phyloP scores from a whole-genome alignment of 2,329 filamentous ascomycete genomes.

The Acrocalymma vagum region DNA sequence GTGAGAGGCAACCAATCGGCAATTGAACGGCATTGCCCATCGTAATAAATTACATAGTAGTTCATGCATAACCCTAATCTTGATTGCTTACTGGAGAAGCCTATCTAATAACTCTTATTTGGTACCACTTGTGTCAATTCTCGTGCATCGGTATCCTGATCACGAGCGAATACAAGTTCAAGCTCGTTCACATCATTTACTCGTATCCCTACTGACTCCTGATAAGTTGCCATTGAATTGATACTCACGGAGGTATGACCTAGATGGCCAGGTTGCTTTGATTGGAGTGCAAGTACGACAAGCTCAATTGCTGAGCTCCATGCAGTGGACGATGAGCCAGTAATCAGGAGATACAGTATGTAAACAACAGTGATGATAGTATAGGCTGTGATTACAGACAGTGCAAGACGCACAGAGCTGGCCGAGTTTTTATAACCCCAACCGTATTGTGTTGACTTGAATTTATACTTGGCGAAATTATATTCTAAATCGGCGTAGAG shows the following conservation, averaged over 20 bases:
- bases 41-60: no score
- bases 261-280: conserved; percentile 5
- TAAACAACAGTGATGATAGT: conserved; percentile 4
- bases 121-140: not conserved
- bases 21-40: no score
- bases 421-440: conserved; percentile 4
- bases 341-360: conserved; percentile 3
- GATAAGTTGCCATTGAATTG: conserved; percentile 2
- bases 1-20: no score
- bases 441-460: conserved; percentile 1
- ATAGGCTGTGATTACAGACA: conserved; percentile 3
- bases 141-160: not conserved
- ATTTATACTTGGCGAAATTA: not conserved
- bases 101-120: conserved; percentile 2
- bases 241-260: conserved; percentile 2
- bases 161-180: conserved; percentile 9
- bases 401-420: conserved; percentile 1
- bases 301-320: conserved; percentile 12
- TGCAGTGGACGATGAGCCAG: conserved; percentile 9
- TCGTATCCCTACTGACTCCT: conserved; percentile 6
- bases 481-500: no score
- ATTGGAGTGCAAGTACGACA: conserved; percentile 7
- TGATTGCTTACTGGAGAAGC: no score
- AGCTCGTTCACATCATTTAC: conserved; percentile 5
- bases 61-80: no score